Conservation (phyloP, 2,329 filamentous ascomycete species). For the Ascosphaera pollenicola region DNA sequence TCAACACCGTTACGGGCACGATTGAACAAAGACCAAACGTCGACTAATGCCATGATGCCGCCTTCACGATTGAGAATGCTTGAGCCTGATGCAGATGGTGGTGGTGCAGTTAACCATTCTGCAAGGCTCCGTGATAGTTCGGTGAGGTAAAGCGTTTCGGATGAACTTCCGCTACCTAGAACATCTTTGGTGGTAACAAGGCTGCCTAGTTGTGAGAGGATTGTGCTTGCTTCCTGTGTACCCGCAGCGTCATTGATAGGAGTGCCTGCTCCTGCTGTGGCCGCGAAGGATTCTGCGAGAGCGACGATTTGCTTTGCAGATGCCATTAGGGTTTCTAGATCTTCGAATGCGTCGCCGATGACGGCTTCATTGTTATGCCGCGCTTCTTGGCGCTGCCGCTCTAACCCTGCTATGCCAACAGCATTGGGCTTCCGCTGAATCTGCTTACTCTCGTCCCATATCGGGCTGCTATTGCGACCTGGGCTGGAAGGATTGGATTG, state of each 20-base stretch:
- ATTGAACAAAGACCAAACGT: conserved; percentile 91
- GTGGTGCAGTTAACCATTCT: conserved; percentile 70
- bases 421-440: conserved; percentile 39
- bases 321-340: conserved; percentile 89
- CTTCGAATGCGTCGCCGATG: conserved; percentile 86
- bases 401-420: conserved; percentile 78
- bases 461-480: conserved; percentile 8
- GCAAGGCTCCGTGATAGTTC: conserved; percentile 68
- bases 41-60: conserved; percentile 73
- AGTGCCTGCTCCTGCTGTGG: conserved; percentile 35
- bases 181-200: conserved; percentile 92
- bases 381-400: conserved; percentile 62
- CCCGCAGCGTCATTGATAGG: conserved; percentile 35
- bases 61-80: conserved; percentile 60
- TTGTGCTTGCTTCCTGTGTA: conserved; percentile 45
- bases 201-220: conserved; percentile 64
- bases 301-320: conserved; percentile 92
- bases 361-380: conserved; percentile 84
- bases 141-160: conserved; percentile 72
- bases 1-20: conserved; percentile 81
- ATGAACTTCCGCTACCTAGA: conserved; percentile 48
- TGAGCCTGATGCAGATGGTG: conserved; percentile 62
- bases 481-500: conserved; percentile 4
- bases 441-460: too few species aligned
- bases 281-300: conserved; percentile 68